Percentiles rank a stretch among this genome's conserved stretches.
phyloP scores from a whole-genome alignment of 441 rosid species.

The Adansonia gregorii region DNA sequence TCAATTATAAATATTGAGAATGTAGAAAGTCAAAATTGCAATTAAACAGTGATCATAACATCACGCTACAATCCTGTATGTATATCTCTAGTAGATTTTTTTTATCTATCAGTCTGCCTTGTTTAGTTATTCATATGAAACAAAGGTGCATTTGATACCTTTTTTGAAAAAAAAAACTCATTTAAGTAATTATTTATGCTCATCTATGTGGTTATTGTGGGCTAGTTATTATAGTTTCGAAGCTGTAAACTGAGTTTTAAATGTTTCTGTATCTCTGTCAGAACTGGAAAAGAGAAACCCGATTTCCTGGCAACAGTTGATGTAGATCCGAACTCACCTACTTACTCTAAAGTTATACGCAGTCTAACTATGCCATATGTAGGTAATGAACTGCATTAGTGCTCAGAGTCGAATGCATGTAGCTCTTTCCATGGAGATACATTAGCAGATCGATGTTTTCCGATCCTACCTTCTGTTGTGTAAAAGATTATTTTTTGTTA shows the following conservation, averaged over 20 bases:
- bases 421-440: constrained; percentile 92
- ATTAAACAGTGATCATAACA: no score
- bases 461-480: constrained; percentile 76
- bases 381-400: constrained; percentile 87
- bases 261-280: constrained; percentile 30
- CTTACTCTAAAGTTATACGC: constrained; percentile 73
- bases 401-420: constrained; percentile 88
- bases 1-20: no score
- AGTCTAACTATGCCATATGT: constrained; percentile 68
- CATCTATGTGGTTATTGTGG: background rate
- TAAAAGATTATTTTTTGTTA: constrained; percentile 23
- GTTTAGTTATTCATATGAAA: background rate
- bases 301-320: constrained; percentile 84
- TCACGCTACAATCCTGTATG: no score
- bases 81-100: no score
- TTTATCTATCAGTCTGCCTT: no score
- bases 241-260: background rate
- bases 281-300: constrained; percentile 78
- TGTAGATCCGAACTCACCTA: constrained; percentile 75
- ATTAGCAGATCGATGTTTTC: constrained; percentile 60
- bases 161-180: background rate
- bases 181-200: background rate
- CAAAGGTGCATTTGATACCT: background rate
- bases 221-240: background rate
- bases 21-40: no score